Evolutionary conservation across 768 basidiomycete genomes (phyloP).

Genomic region (Trametes gibbosa): DNA sequence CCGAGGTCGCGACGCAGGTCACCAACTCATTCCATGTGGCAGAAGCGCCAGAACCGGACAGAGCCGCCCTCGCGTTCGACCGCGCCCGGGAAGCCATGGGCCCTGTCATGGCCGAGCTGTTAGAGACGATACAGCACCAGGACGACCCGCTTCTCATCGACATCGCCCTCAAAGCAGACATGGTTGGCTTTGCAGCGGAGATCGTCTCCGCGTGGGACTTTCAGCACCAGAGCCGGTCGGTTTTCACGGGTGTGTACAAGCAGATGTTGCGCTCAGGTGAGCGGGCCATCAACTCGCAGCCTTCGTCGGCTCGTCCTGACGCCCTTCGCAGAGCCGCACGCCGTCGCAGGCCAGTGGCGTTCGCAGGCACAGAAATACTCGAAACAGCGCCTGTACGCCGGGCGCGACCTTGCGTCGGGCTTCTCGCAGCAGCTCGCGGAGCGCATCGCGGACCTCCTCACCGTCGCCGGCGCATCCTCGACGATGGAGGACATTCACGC

Average conservation of each 20-base stretch:
- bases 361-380: constrained; percentile 20
- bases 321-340: constrained; percentile 14
- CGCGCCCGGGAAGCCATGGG: constrained; percentile 19
- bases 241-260: constrained; percentile 17
- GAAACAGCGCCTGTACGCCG: constrained; percentile 21
- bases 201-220: constrained; percentile 21
- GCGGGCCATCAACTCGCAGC: neutral
- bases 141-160: constrained; percentile 23
- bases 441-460: constrained; percentile 19
- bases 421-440: constrained; percentile 22
- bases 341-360: constrained; percentile 18
- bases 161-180: constrained; percentile 23
- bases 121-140: constrained; percentile 20
- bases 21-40: constrained; percentile 17
- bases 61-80: constrained; percentile 12
- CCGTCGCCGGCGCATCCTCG: constrained; percentile 7
- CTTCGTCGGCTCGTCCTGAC: neutral
- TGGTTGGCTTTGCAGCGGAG: constrained; percentile 22
- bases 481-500: constrained; percentile 1
- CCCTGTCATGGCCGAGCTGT: constrained; percentile 21
- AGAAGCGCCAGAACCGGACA: constrained; percentile 4
- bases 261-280: constrained; percentile 22
- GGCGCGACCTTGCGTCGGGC: constrained; percentile 19
- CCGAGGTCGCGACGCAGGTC: constrained; percentile 18
- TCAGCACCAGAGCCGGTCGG: constrained; percentile 20